A percentile compares a stretch with the other conserved stretches of the same genome.
phyloP scores from a whole-genome alignment of 257 asterid species.

The Thymus mandschuricus region DNA sequence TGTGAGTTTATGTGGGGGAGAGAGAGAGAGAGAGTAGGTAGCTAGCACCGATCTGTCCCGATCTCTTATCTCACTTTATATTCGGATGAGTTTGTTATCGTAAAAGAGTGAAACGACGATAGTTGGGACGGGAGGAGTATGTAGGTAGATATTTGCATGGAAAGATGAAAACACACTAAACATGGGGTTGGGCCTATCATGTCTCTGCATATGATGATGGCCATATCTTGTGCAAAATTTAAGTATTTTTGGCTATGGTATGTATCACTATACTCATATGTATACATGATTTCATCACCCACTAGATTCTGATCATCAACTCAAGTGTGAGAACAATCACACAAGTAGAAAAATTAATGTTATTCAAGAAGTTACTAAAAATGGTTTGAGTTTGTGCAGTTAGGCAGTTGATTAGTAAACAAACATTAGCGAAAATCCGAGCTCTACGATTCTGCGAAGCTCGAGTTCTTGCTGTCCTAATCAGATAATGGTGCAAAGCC shows the following conservation, averaged over 20 bases:
- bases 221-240: constrained; percentile 50
- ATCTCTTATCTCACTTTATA: too few relatives aligned
- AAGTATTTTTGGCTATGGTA: constrained; percentile 34
- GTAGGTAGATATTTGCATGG: too few relatives aligned
- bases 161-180: constrained; percentile 6
- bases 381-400: not conserved
- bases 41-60: too few relatives aligned
- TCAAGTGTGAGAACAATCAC: not conserved
- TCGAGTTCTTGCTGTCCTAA: not conserved
- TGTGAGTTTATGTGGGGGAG: too few relatives aligned
- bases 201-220: constrained; percentile 46
- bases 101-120: too few relatives aligned
- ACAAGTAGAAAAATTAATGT: not conserved
- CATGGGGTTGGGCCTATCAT: constrained; percentile 44
- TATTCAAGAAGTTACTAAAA: not conserved
- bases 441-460: not conserved
- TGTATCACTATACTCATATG: not conserved
- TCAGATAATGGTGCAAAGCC: constrained; percentile 10
- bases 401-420: not conserved
- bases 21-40: too few relatives aligned
- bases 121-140: too few relatives aligned
- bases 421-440: not conserved
- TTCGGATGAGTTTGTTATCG: too few relatives aligned
- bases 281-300: not conserved
- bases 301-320: not conserved